Percentiles rank a stretch among this genome's conserved stretches.
These are phyloP conservation scores for Neopestalotiopsis sp. DNA, from an alignment of 2,329 filamentous ascomycete species.

Conservation along the genomic window DNA sequence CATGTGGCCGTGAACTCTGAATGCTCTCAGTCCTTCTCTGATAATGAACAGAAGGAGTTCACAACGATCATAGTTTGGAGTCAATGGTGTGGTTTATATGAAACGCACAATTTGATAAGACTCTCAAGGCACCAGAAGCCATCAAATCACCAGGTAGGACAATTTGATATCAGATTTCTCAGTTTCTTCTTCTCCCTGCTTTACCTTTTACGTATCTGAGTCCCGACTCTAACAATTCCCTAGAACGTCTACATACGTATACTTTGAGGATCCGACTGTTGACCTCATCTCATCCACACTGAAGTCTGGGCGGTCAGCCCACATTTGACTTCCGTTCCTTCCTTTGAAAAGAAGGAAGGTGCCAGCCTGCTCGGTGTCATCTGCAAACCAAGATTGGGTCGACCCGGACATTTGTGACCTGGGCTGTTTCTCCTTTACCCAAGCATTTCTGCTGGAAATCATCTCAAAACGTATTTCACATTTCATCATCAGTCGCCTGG, in stretches of 20 bases:
- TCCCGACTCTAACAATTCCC: slow-evolving; percentile 1
- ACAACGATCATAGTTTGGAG: not conserved
- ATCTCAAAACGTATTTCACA: not conserved
- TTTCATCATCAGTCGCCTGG: not conserved
- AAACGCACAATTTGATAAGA: not conserved
- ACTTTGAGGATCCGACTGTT: not conserved
- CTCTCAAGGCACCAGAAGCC: not conserved
- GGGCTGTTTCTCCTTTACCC: not conserved
- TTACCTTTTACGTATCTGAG: not conserved
- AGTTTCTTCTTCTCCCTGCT: not conserved
- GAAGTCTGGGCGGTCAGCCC: not conserved
- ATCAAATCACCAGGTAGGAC: not conserved
- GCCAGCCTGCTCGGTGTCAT: not conserved
- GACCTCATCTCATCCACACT: not conserved
- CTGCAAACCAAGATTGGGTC: not conserved
- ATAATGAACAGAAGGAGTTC: not conserved
- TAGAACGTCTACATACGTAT: not conserved
- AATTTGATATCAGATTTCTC: not conserved
- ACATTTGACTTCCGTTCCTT: not conserved
- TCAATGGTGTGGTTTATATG: not conserved
- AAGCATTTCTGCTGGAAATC: not conserved
- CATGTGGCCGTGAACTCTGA: slow-evolving; percentile 7
- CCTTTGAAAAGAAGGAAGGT: not conserved
- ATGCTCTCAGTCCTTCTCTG: not conserved
- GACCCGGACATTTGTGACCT: not conserved